phyloP scores from a whole-genome alignment of 2,329 filamentous ascomycete genomes.

The Fusarium citri region DNA sequence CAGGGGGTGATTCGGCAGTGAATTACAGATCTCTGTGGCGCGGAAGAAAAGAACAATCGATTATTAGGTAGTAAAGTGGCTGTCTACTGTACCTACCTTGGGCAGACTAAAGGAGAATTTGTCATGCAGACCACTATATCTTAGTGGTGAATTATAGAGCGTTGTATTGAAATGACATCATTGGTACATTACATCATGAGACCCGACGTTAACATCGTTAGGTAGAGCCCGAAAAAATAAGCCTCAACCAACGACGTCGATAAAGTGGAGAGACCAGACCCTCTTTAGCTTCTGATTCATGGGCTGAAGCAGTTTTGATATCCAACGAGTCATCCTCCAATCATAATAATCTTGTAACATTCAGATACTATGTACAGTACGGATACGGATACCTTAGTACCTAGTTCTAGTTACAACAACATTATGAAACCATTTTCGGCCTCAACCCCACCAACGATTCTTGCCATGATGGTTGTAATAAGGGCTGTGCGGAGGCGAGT shows the following conservation, averaged over 20 bases:
- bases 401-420: not conserved
- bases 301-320: not conserved
- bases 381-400: too few relatives aligned
- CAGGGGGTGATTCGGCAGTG: slow-evolving; percentile 27
- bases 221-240: slow-evolving; percentile 15
- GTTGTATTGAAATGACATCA: slow-evolving; percentile 17
- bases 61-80: not conserved
- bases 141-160: not conserved
- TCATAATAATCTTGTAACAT: slow-evolving; percentile 11
- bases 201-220: not conserved
- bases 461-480: not conserved
- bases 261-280: not conserved
- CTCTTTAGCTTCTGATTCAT: slow-evolving; percentile 12
- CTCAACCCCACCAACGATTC: not conserved
- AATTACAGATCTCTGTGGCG: slow-evolving; percentile 1
- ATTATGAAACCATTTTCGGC: not conserved
- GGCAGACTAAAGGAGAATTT: not conserved
- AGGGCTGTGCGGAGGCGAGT: not conserved
- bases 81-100: not conserved
- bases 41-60: slow-evolving; percentile 2
- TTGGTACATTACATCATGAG: slow-evolving; percentile 30
- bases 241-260: slow-evolving; percentile 27
- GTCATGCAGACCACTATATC: not conserved
- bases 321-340: slow-evolving; percentile 11
- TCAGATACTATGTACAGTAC: not conserved